Conservation (phyloP, 805 yeast species). For the Millerozyma acaciae region DNA sequence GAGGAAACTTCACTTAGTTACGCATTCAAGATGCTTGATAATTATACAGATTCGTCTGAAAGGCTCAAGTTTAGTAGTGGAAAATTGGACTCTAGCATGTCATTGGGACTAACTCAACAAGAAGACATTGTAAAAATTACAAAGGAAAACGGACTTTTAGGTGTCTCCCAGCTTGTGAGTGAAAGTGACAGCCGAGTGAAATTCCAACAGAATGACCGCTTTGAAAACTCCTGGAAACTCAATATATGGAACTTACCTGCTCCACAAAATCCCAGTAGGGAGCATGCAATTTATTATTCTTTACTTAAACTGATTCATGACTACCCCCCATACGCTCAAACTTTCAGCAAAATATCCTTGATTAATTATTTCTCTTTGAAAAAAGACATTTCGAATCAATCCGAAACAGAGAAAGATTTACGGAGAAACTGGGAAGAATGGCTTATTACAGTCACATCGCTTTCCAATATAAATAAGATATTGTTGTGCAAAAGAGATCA, state of each 20-base stretch:
- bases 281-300: conserved; percentile 49
- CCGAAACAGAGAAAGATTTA: conserved; percentile 14
- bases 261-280: conserved; percentile 31
- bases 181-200: conserved; percentile 1
- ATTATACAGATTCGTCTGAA: conserved; percentile 28
- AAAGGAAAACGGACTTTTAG: conserved; percentile 50
- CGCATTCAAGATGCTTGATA: conserved; percentile 42
- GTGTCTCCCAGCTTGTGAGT: conserved; percentile 49
- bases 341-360: conserved; percentile 17
- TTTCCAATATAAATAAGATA: conserved; percentile 19
- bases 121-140: conserved; percentile 34
- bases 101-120: conserved; percentile 8
- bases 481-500: conserved; percentile 6
- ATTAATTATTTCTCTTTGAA: conserved; percentile 14
- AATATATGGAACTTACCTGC: conserved; percentile 72
- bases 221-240: conserved; percentile 73
- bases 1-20: conserved; percentile 49
- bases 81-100: conserved; percentile 42
- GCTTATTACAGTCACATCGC: conserved; percentile 25
- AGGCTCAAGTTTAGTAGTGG: conserved; percentile 56
- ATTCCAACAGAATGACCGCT: conserved; percentile 23
- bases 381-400: conserved; percentile 5
- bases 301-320: conserved; percentile 47
- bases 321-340: conserved; percentile 13
- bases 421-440: conserved; percentile 12